Evolutionary conservation across 2,329 filamentous ascomycete genomes (phyloP), one percentile per base, ranked within the genome.

Genomic region (Pezicula neosporulosa): DNA sequence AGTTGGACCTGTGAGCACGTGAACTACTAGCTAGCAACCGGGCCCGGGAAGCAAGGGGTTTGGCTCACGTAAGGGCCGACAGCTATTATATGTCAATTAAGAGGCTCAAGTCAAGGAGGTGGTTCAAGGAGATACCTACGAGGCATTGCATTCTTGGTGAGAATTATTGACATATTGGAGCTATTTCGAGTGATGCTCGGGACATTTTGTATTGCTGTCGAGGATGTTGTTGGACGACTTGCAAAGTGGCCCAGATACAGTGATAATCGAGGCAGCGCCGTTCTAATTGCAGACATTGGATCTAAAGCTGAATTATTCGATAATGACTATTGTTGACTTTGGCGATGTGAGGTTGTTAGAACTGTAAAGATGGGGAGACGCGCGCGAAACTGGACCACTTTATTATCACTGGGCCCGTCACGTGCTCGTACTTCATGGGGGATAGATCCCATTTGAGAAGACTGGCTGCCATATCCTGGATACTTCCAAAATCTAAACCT

Each of bases 1-100:
- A 21, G 21, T 21, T 21, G 39, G 50, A 28, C 53, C 27, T 37
- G 24, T 54, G 61, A 46, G 63, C 57, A 9, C 54, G 51, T 46
- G 15, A 28, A 48, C 33, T 6, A 41, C 51, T 41, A 41, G 13
- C 16, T 35, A 27, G 8, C 16, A 30, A n/a, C n/a, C n/a, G n/a
- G n/a, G n/a, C n/a, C n/a, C n/a, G n/a, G n/a, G n/a, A 24, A 39
- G 24, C 13, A 18, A 44, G 16, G 35, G 15, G 30, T n/a, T 10
- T 18, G 39, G 30, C 60, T 59, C 74, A 85, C 82, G 70, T 86
- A 86, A 60, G 82, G 82, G 49, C 82, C 82, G 60, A 81, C 75
- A 66, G 81, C 82, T 85, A 51, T 49, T 12, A 13, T 50, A 30
- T 33, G 38, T 59, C 46, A 59, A 54, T 27, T 12, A 10, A 15